Percentiles rank a stretch among this genome's conserved stretches.
Conservation (phyloP, 805 yeast species). For the Starmerella vaccinii region DNA sequence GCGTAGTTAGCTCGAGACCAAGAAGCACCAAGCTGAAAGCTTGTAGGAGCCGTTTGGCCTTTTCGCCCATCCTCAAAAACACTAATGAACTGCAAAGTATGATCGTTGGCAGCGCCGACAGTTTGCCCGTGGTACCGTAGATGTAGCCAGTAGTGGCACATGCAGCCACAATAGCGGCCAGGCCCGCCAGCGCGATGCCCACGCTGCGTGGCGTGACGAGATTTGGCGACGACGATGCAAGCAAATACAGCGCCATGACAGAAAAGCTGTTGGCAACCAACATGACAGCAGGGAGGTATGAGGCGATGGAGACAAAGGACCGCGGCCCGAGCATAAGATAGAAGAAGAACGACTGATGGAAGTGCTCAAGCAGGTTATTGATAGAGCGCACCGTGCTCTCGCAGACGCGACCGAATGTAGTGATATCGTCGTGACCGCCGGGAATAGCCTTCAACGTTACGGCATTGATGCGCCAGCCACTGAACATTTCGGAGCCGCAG, state of each 20-base stretch:
- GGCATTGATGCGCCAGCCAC: conserved; percentile 94
- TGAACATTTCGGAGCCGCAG: conserved; percentile 74
- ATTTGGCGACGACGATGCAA: not conserved
- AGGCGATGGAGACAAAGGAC: conserved; percentile 83
- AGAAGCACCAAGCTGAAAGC: conserved; percentile 46
- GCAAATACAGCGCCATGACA: conserved; percentile 45
- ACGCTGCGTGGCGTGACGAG: not conserved
- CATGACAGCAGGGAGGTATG: conserved; percentile 80
- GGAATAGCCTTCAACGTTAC: conserved; percentile 58
- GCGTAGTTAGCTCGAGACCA: conserved; percentile 59
- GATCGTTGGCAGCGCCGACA: not conserved
- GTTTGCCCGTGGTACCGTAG: not conserved
- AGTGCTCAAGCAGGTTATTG: conserved; percentile 85
- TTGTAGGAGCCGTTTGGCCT: conserved; percentile 28
- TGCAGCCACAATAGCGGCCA: conserved; percentile 27
- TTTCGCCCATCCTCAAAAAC: not conserved
- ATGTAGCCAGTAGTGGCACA: conserved; percentile 26
- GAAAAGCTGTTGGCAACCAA: conserved; percentile 60
- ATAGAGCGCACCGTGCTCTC: conserved; percentile 83
- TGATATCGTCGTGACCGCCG: conserved; percentile 64
- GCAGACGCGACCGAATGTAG: conserved; percentile 81
- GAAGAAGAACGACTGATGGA: conserved; percentile 94
- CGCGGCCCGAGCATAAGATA: conserved; percentile 71
- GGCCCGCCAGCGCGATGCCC: not conserved
- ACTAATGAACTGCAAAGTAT: not conserved